Evolutionary conservation across 805 yeast genomes (phyloP).

Genomic region (Starmerella kuoi): DNA sequence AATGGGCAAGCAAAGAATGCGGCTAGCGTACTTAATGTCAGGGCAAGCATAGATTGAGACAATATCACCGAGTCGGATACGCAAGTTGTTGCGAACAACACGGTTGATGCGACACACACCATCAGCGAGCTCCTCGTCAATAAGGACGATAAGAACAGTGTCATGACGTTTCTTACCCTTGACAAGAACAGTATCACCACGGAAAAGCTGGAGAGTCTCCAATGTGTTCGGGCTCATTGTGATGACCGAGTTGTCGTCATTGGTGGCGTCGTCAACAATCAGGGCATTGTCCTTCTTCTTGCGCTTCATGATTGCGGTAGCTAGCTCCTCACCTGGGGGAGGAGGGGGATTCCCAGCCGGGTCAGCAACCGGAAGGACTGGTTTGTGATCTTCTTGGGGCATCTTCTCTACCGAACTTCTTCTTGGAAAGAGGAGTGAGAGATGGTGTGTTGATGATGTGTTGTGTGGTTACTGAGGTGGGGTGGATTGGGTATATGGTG

Average conservation of each 20-base stretch:
- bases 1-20: slow-evolving; percentile 90
- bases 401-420: slow-evolving; percentile 1
- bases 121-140: slow-evolving; percentile 93
- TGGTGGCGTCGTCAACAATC: slow-evolving; percentile 91
- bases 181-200: slow-evolving; percentile 95
- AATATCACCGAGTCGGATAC: slow-evolving; percentile 88
- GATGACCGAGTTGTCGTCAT: slow-evolving; percentile 90
- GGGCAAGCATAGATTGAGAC: slow-evolving; percentile 91
- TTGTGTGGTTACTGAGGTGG: slow-evolving; percentile 1
- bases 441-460: background rate
- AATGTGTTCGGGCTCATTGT: slow-evolving; percentile 90
- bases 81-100: slow-evolving; percentile 87
- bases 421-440: background rate
- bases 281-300: slow-evolving; percentile 96
- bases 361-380: slow-evolving; percentile 34
- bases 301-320: slow-evolving; percentile 92
- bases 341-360: slow-evolving; percentile 26
- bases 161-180: slow-evolving; percentile 98
- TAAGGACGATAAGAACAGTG: slow-evolving; percentile 87
- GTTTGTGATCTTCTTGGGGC: slow-evolving; percentile 25
- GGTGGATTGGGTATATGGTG: background rate
- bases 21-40: slow-evolving; percentile 89
- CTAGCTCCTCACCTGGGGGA: slow-evolving; percentile 48
- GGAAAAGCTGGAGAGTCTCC: slow-evolving; percentile 87
- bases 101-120: slow-evolving; percentile 91